Evolutionary conservation across 805 yeast species (phyloP).

Genomic region (Sungouiozyma intestinalis): DNA sequence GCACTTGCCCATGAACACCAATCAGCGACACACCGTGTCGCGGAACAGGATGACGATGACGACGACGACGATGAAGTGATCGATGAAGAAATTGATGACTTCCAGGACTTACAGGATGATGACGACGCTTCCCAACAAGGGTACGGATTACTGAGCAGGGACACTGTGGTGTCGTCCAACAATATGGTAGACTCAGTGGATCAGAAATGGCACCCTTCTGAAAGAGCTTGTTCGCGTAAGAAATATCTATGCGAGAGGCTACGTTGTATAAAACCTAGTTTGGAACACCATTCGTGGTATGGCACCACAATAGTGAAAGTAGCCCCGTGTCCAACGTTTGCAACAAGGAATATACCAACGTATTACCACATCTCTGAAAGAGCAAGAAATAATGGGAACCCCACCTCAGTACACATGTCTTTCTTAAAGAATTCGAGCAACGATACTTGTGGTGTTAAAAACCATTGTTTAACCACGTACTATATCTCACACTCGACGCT

Average conservation of each 20-base stretch:
- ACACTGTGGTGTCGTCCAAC: neutral
- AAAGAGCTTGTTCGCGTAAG: conserved; percentile 28
- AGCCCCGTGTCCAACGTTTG: conserved; percentile 13
- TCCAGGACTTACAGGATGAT: conserved; percentile 2
- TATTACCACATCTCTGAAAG: conserved; percentile 1
- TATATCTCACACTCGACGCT: conserved; percentile 26
- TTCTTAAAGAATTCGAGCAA: neutral
- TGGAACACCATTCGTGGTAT: conserved; percentile 44
- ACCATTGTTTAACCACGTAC: conserved; percentile 21
- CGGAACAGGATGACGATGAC: conserved; percentile 2
- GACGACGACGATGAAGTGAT: conserved; percentile 2
- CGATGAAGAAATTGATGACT: conserved; percentile 6
- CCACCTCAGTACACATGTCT: neutral
- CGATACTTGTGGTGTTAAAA: conserved; percentile 3
- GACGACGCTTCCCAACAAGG: conserved; percentile 8
- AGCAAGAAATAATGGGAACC: neutral
- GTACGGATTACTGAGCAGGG: neutral
- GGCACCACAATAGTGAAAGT: conserved; percentile 35
- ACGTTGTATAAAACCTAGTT: conserved; percentile 46
- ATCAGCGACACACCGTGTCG: too few species aligned
- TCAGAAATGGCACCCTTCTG: conserved; percentile 41
- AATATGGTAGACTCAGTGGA: neutral
- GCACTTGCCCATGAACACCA: too few species aligned
- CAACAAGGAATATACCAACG: conserved; percentile 20
- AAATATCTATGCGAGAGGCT: conserved; percentile 42